These are phyloP conservation scores for Dryas drummondii DNA, from an alignment of 306 rosid genomes.

Conservation along the genomic window DNA sequence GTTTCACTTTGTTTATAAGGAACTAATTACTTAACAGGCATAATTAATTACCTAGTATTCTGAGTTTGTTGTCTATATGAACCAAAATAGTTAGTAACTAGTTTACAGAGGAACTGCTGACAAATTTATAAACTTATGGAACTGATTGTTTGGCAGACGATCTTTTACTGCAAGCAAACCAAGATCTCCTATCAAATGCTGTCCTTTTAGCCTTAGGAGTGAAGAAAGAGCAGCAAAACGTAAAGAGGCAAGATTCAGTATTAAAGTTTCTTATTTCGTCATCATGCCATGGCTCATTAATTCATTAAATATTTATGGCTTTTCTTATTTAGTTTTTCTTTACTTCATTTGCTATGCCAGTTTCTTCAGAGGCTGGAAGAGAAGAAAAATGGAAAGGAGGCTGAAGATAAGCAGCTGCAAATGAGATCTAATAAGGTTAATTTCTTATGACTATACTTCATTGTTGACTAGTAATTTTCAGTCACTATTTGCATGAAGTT, in stretches of 20 bases:
- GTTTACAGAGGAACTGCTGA: not conserved
- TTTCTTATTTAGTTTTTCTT: not conserved
- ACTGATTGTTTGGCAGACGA: conserved; percentile 45
- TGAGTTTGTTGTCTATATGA: not conserved
- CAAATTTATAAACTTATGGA: conserved; percentile 18
- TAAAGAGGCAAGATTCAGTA: conserved; percentile 64
- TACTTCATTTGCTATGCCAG: conserved; percentile 41
- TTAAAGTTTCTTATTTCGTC: not conserved
- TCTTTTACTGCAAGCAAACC: conserved; percentile 45
- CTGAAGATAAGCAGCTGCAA: conserved; percentile 47
- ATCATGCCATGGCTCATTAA: not conserved
- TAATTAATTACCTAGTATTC: not conserved
- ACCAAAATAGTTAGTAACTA: not conserved
- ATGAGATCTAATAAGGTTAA: conserved; percentile 54
- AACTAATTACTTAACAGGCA: conserved; percentile 17
- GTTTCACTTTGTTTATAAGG: conserved; percentile 7
- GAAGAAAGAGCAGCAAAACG: conserved; percentile 92
- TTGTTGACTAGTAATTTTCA: not conserved
- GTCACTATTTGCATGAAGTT: not conserved
- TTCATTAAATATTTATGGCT: not conserved
- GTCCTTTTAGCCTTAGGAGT: conserved; percentile 75
- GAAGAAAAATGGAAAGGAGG: conserved; percentile 51
- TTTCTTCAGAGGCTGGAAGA: conserved; percentile 66
- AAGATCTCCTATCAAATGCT: conserved; percentile 38
- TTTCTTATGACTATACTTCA: not conserved